These are phyloP conservation scores for Chaetoceros muelleri DNA, from an alignment of 108 stramenopile genomes.

Conservation along the genomic window DNA sequence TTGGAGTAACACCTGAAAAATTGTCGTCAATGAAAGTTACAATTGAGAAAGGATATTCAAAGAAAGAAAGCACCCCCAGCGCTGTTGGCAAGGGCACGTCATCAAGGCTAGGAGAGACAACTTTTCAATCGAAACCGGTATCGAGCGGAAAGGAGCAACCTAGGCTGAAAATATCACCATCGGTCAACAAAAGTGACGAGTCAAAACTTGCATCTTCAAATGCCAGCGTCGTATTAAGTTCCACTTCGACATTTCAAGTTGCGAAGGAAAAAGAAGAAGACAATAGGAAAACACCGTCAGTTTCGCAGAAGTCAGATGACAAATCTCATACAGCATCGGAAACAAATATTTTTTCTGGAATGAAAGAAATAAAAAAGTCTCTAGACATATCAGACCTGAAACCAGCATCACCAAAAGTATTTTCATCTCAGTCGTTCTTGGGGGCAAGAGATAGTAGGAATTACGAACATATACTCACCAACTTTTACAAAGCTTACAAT, in stretches of 20 bases:
- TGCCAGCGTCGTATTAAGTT: no score
- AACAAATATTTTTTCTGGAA: neutral
- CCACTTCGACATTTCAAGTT: no score
- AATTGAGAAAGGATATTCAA: neutral
- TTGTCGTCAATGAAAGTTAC: conserved; percentile 12
- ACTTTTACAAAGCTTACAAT: conserved; percentile 57
- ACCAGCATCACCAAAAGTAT: conserved; percentile 1
- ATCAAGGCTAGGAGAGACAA: no score
- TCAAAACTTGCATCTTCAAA: neutral
- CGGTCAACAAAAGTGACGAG: neutral
- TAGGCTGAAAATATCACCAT: conserved; percentile 11
- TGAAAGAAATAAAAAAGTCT: neutral
- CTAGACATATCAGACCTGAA: conserved; percentile 1
- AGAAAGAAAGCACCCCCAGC: conserved; percentile 9
- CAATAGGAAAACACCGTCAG: conserved; percentile 1
- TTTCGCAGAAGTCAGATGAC: conserved; percentile 3
- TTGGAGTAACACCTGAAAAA: conserved; percentile 70
- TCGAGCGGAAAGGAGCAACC: no score
- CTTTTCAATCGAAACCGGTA: no score
- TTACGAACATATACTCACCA: conserved; percentile 44
- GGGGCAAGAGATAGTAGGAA: conserved; percentile 15
- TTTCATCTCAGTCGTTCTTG: neutral
- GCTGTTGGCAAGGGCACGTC: no score
- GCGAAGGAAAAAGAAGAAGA: neutral
- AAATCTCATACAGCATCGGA: neutral